A percentile compares a stretch with the other conserved stretches of the same genome.
phyloP scores from a whole-genome alignment of 2,329 filamentous ascomycete species.

The Zymoseptoria brevis region DNA sequence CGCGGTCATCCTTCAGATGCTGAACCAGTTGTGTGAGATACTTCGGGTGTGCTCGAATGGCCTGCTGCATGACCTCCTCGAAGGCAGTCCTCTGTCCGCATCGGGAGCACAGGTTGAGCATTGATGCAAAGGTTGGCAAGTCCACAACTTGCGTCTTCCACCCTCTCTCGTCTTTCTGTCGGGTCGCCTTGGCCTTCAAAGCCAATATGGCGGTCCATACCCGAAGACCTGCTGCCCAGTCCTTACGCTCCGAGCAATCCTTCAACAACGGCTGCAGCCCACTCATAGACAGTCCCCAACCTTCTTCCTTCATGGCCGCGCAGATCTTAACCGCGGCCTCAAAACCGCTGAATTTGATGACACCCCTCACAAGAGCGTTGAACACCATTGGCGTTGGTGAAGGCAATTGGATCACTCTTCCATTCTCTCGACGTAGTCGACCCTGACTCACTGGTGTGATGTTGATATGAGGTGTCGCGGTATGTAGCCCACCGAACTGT shows the following conservation, averaged over 20 bases:
- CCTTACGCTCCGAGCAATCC: constrained; percentile 33
- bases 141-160: constrained; percentile 7
- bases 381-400: constrained; percentile 40
- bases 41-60: constrained; percentile 3
- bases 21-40: background rate
- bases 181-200: constrained; percentile 9
- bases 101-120: constrained; percentile 20
- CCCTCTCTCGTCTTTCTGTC: constrained; percentile 1
- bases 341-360: constrained; percentile 39
- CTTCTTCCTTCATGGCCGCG: constrained; percentile 35
- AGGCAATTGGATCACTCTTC: constrained; percentile 36
- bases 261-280: constrained; percentile 34
- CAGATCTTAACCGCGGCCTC: constrained; percentile 37
- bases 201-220: constrained; percentile 37
- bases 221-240: constrained; percentile 31
- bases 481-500: constrained; percentile 28
- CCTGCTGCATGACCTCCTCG: constrained; percentile 11
- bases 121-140: constrained; percentile 15
- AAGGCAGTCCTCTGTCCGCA: constrained; percentile 13
- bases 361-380: constrained; percentile 34
- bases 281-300: constrained; percentile 38
- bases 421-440: constrained; percentile 14
- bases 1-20: background rate
- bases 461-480: constrained; percentile 32
- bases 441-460: constrained; percentile 25